Evolutionary conservation across 768 basidiomycete genomes (phyloP).

Genomic region (Chalciporus piperatus): DNA sequence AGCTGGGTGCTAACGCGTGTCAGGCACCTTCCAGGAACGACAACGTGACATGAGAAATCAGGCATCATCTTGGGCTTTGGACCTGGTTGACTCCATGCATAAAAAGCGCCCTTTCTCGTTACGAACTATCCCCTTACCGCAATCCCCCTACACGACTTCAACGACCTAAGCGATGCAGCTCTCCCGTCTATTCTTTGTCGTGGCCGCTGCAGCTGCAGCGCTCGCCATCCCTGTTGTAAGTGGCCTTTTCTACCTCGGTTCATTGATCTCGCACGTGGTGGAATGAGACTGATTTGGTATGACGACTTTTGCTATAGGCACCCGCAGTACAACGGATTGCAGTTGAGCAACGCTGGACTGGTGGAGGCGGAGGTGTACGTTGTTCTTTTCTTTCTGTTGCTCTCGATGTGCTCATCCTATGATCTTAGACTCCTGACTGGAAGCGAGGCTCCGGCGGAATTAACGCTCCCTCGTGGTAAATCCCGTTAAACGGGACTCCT

Average conservation of each 20-base stretch:
- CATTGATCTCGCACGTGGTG: background rate
- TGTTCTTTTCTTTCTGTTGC: too few species aligned
- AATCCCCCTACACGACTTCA: background rate
- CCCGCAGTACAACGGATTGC: background rate
- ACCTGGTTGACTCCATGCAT: background rate
- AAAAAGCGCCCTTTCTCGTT: background rate
- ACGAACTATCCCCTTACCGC: background rate
- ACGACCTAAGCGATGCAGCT: background rate
- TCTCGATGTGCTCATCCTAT: too few species aligned
- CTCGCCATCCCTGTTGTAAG: background rate
- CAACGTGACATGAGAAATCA: background rate
- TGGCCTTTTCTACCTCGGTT: background rate
- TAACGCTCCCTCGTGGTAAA: background rate
- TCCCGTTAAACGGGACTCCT: background rate
- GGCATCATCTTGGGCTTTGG: background rate
- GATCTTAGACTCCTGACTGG: background rate
- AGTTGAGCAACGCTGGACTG: background rate
- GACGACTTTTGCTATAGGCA: background rate
- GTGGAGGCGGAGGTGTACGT: too few species aligned
- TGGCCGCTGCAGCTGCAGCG: background rate
- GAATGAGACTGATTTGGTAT: background rate
- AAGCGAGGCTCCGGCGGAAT: background rate
- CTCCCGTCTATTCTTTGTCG: background rate
- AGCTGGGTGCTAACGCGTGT: slow-evolving; percentile 14
- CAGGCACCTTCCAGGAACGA: slow-evolving; percentile 30